These are phyloP conservation scores for Combretum micranthum DNA, from an alignment of 345 rosid species.

Conservation along the genomic window DNA sequence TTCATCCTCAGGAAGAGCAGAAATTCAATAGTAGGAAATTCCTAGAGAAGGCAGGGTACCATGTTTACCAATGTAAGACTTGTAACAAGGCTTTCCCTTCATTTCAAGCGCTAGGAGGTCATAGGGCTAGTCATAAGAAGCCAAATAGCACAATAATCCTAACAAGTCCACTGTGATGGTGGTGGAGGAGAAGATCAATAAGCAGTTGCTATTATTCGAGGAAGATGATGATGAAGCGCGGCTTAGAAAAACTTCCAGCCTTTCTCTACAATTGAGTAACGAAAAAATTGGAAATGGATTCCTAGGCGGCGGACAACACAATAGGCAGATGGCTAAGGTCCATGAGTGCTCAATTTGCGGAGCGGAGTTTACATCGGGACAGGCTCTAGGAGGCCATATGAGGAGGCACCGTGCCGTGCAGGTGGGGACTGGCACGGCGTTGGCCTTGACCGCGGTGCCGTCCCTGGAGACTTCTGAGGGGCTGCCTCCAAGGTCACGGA, in stretches of 20 bases:
- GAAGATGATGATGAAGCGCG: slow-evolving; percentile 28
- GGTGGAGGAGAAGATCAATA: slow-evolving; percentile 11
- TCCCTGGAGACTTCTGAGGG: slow-evolving; percentile 33
- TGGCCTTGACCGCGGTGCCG: slow-evolving; percentile 27
- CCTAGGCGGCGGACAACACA: slow-evolving; percentile 6
- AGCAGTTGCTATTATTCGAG: neutral
- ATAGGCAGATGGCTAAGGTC: slow-evolving; percentile 39
- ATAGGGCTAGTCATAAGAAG: slow-evolving; percentile 96
- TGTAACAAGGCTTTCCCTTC: slow-evolving; percentile 84
- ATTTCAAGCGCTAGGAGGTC: slow-evolving; percentile 97
- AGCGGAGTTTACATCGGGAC: slow-evolving; percentile 85
- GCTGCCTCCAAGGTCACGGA: slow-evolving; percentile 36
- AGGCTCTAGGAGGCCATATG: slow-evolving; percentile 99
- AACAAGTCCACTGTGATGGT: slow-evolving; percentile 4
- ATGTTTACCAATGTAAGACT: slow-evolving; percentile 88
- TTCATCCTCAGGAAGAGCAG: neutral
- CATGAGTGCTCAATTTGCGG: slow-evolving; percentile 95
- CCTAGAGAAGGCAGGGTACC: slow-evolving; percentile 56
- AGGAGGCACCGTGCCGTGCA: slow-evolving; percentile 67
- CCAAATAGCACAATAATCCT: slow-evolving; percentile 29
- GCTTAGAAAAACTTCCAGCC: slow-evolving; percentile 32
- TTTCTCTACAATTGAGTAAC: slow-evolving; percentile 51
- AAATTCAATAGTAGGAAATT: slow-evolving; percentile 61
- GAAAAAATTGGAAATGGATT: neutral
- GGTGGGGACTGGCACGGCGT: slow-evolving; percentile 6